Conservation (phyloP, 352 stramenopile species). For the Globisporangium emineosum region DNA sequence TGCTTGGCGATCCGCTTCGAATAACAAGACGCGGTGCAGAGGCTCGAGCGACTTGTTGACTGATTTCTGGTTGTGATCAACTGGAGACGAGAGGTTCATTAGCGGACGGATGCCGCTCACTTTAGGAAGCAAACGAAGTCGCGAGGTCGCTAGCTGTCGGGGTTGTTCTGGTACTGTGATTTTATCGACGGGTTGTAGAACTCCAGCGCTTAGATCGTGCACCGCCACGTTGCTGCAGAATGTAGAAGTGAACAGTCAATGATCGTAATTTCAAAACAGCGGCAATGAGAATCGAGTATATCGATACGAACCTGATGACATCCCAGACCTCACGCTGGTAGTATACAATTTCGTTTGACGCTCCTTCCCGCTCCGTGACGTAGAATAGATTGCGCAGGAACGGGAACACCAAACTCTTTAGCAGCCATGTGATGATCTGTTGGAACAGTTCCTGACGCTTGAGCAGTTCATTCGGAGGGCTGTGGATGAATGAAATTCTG, state of each 20-base stretch:
- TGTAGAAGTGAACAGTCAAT: not conserved
- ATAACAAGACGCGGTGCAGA: constrained; percentile 54
- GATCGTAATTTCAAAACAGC: not conserved
- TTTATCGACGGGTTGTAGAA: constrained; percentile 29
- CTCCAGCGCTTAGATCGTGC: constrained; percentile 39
- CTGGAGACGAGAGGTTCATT: constrained; percentile 63
- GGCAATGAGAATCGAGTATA: not conserved
- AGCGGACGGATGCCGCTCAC: constrained; percentile 60
- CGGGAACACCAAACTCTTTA: constrained; percentile 48
- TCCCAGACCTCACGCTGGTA: constrained; percentile 71
- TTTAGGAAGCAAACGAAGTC: constrained; percentile 68
- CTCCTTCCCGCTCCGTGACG: constrained; percentile 68
- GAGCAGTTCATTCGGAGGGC: constrained; percentile 49
- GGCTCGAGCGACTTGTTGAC: constrained; percentile 62
- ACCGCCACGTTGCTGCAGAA: constrained; percentile 38
- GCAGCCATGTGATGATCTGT: constrained; percentile 41
- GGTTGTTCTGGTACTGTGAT: not conserved
- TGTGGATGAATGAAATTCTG: constrained; percentile 14
- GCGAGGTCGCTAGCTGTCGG: constrained; percentile 41
- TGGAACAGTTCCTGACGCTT: constrained; percentile 43
- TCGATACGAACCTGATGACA: constrained; percentile 43
- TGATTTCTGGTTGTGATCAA: constrained; percentile 28
- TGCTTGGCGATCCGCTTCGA: constrained; percentile 56
- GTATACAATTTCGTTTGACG: constrained; percentile 61
- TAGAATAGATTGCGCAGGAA: constrained; percentile 68